phyloP scores from a whole-genome alignment of 108 stramenopile genomes.

The Nitzschia sp. region DNA sequence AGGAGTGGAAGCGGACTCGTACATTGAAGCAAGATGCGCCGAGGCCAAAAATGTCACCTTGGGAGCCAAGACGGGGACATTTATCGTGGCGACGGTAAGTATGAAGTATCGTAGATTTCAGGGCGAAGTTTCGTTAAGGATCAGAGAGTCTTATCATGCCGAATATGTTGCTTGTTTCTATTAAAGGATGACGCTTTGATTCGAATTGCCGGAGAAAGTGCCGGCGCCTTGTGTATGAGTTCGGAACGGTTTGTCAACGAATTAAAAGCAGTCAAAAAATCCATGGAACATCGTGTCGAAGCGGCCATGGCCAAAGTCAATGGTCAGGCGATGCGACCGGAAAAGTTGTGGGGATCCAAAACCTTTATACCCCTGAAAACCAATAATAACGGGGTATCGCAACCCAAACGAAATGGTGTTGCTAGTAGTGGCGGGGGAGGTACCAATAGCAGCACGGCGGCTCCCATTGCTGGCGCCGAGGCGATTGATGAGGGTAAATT shows the following conservation, averaged over 20 bases:
- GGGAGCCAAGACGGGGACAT: conserved; percentile 60
- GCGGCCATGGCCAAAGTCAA: conserved; percentile 75
- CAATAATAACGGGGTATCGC: background rate
- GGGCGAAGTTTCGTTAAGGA: too few species aligned
- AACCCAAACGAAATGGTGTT: background rate
- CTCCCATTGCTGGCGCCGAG: background rate
- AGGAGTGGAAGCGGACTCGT: conserved; percentile 74
- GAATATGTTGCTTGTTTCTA: too few species aligned
- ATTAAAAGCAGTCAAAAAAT: conserved; percentile 76
- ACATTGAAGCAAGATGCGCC: conserved; percentile 74
- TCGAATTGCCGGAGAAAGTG: conserved; percentile 61
- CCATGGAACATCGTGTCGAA: conserved; percentile 69
- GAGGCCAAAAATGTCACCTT: conserved; percentile 74
- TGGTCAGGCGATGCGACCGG: conserved; percentile 63
- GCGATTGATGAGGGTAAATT: conserved; percentile 7
- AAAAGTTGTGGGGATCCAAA: conserved; percentile 47
- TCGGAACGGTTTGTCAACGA: conserved; percentile 77
- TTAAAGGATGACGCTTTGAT: conserved; percentile 77
- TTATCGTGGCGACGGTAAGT: conserved; percentile 67
- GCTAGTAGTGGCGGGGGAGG: background rate
- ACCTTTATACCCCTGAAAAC: background rate
- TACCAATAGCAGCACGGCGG: background rate
- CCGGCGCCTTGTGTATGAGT: conserved; percentile 78
- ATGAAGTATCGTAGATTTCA: too few species aligned
- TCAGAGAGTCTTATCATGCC: too few species aligned